phyloP scores from a whole-genome alignment of 768 basidiomycete species.

The Phanerochaete sordida region DNA sequence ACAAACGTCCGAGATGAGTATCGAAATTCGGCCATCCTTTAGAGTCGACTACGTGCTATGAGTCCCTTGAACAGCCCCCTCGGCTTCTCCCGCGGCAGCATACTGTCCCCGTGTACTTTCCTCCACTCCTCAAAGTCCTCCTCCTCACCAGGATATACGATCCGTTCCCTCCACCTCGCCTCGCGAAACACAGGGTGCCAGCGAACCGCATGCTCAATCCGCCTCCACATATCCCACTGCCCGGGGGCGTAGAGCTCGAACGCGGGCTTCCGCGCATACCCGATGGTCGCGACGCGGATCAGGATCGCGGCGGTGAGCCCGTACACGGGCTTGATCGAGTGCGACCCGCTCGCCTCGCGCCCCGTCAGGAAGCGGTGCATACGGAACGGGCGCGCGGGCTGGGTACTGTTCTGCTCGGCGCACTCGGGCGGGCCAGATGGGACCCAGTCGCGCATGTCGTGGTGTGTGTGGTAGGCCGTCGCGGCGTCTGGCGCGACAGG shows the following conservation, averaged over 20 bases:
- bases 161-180: constrained; percentile 21
- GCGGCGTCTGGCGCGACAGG: constrained; percentile 51
- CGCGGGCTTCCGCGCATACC: constrained; percentile 42
- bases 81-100: neutral
- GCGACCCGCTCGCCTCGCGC: constrained; percentile 72
- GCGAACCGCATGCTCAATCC: constrained; percentile 42
- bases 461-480: constrained; percentile 61
- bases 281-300: constrained; percentile 45
- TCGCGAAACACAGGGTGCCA: constrained; percentile 23
- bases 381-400: constrained; percentile 32
- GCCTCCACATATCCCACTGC: constrained; percentile 36
- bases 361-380: constrained; percentile 85
- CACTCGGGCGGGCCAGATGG: constrained; percentile 18
- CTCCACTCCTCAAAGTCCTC: neutral
- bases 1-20: neutral
- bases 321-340: constrained; percentile 65
- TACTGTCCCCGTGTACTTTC: no score
- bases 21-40: no score
- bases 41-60: neutral
- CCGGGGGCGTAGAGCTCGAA: constrained; percentile 43
- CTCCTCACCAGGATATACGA: constrained; percentile 7
- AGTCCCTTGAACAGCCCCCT: neutral
- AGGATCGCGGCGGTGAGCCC: constrained; percentile 78
- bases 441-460: constrained; percentile 45
- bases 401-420: neutral